phyloP scores from a whole-genome alignment of 495 filamentous ascomycete genomes.

The Trichoderma gamsii region DNA sequence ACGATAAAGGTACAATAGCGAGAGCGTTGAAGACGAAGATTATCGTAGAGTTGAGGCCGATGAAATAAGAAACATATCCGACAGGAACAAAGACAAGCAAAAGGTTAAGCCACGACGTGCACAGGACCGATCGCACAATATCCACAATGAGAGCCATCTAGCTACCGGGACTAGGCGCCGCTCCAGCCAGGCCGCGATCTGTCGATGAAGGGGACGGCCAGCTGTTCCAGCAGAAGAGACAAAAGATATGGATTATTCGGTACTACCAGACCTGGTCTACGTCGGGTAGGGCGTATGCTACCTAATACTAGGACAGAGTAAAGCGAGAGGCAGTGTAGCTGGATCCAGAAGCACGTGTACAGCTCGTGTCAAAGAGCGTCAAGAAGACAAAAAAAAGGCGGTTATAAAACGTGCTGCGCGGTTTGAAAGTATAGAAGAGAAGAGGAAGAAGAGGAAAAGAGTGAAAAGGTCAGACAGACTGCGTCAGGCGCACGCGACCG shows the following conservation, averaged over 20 bases:
- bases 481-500: slow-evolving; percentile 12
- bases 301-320: neutral
- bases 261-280: too few species aligned
- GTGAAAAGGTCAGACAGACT: neutral
- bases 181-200: neutral
- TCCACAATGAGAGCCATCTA: slow-evolving; percentile 13
- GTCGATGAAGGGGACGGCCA: neutral
- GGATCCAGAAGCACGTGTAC: too few species aligned
- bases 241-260: neutral
- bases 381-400: neutral
- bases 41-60: slow-evolving; percentile 14
- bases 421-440: neutral
- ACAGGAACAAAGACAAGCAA: slow-evolving; percentile 15
- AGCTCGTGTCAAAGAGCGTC: too few species aligned
- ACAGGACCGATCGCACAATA: slow-evolving; percentile 11
- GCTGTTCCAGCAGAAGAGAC: neutral
- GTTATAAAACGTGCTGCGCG: neutral
- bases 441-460: slow-evolving; percentile 1
- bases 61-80: slow-evolving; percentile 15
- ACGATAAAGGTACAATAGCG: slow-evolving; percentile 64
- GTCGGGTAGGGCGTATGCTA: neutral
- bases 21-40: slow-evolving; percentile 65
- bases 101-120: slow-evolving; percentile 15
- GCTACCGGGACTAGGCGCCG: neutral
- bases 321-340: neutral